Percentiles rank a stretch among this genome's conserved stretches.
Evolutionary conservation across 345 rosid species (phyloP).

Genomic region (Ceriops decandra): DNA sequence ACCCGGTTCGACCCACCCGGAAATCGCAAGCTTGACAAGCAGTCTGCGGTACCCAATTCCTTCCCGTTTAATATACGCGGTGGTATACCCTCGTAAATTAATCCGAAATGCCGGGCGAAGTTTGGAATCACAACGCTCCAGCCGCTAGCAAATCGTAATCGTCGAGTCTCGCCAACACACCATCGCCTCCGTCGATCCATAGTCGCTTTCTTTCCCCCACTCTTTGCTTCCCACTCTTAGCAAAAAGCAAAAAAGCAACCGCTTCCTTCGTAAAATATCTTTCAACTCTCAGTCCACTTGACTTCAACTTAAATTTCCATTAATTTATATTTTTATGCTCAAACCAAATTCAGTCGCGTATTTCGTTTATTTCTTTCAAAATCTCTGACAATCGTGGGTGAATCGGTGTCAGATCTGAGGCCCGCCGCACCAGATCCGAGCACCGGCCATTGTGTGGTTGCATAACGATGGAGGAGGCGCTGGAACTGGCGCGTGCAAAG

Average conservation of each 20-base stretch:
- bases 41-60: too few species aligned
- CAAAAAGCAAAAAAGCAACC: slow-evolving; percentile 4
- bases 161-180: neutral
- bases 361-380: neutral
- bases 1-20: too few species aligned
- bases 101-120: slow-evolving; percentile 15
- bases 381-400: too few species aligned
- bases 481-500: slow-evolving; percentile 95
- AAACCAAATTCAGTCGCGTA: neutral
- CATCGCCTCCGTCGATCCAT: slow-evolving; percentile 33
- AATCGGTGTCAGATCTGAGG: slow-evolving; percentile 28
- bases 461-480: slow-evolving; percentile 78
- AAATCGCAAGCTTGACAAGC: too few species aligned
- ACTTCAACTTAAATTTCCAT: neutral
- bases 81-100: slow-evolving; percentile 47
- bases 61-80: neutral
- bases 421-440: slow-evolving; percentile 43
- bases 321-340: neutral
- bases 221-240: slow-evolving; percentile 6
- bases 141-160: slow-evolving; percentile 20
- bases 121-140: slow-evolving; percentile 10
- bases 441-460: neutral
- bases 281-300: slow-evolving; percentile 4
- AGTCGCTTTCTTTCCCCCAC: slow-evolving; percentile 21
- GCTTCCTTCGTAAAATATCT: slow-evolving; percentile 31